Percentiles rank a stretch among this genome's conserved stretches.
These are phyloP conservation scores for Aspergillus piperis DNA, from an alignment of 2,329 filamentous ascomycete species.

Conservation along the genomic window DNA sequence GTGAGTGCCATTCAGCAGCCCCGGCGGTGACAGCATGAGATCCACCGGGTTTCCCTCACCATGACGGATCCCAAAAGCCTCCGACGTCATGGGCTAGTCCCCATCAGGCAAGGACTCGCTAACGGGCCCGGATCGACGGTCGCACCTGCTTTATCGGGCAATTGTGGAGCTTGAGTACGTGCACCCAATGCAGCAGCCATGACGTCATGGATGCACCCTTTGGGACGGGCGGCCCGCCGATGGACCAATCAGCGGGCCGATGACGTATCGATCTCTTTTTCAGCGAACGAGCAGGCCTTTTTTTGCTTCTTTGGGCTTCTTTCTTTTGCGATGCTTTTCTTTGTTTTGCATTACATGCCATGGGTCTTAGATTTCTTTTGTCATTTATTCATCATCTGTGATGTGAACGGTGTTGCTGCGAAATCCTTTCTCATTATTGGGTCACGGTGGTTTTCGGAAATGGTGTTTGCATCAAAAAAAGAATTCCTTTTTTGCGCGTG, in stretches of 20 bases:
- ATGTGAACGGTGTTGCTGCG: neutral
- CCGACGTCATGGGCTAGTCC: slow-evolving; percentile 25
- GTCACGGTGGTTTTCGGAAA: slow-evolving; percentile 1
- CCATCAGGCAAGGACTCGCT: slow-evolving; percentile 20
- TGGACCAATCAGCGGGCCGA: slow-evolving; percentile 5
- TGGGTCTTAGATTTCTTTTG: slow-evolving; percentile 19
- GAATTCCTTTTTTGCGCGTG: neutral
- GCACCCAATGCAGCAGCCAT: slow-evolving; percentile 16
- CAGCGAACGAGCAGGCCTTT: neutral
- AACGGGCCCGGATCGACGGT: slow-evolving; percentile 22
- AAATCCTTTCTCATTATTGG: slow-evolving; percentile 7
- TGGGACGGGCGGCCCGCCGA: slow-evolving; percentile 13
- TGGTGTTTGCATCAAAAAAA: slow-evolving; percentile 20
- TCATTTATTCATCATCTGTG: slow-evolving; percentile 9
- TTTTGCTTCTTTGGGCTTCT: neutral
- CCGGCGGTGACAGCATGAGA: slow-evolving; percentile 4
- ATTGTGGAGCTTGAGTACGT: slow-evolving; percentile 5
- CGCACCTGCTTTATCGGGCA: slow-evolving; percentile 16
- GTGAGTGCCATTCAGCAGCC: slow-evolving; percentile 1
- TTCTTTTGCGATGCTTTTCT: slow-evolving; percentile 5
- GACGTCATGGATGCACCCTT: slow-evolving; percentile 22
- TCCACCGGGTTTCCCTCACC: neutral
- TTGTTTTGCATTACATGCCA: slow-evolving; percentile 14
- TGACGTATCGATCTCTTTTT: slow-evolving; percentile 18
- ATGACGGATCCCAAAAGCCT: slow-evolving; percentile 21